A percentile compares a stretch with the other conserved stretches of the same genome.
Conservation (phyloP, 345 rosid species). For the Camelina laxa region DNA sequence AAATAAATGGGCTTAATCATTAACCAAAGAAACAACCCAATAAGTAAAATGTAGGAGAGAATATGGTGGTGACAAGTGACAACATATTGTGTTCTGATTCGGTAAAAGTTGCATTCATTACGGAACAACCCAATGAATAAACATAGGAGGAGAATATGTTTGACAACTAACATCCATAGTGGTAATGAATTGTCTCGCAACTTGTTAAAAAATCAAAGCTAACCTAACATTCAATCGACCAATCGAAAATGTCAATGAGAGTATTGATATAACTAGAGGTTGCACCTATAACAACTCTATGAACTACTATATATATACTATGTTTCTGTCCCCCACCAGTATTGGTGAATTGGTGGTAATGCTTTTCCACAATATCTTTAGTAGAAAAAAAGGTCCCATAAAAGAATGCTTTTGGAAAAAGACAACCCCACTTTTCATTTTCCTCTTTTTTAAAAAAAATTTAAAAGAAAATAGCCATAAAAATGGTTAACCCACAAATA, state of each 20-base stretch:
- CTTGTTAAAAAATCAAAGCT: background rate
- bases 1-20: background rate
- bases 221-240: background rate
- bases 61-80: constrained; percentile 16
- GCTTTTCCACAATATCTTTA: constrained; percentile 9
- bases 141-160: constrained; percentile 7
- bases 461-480: background rate
- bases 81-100: background rate
- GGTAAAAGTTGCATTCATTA: constrained; percentile 5
- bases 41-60: background rate
- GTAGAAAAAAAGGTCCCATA: background rate
- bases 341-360: constrained; percentile 8
- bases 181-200: background rate
- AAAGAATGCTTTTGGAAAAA: constrained; percentile 24
- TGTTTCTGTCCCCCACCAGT: constrained; percentile 31
- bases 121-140: constrained; percentile 2
- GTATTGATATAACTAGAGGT: background rate
- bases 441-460: too few species aligned
- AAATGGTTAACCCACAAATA: background rate
- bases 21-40: background rate
- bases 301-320: background rate
- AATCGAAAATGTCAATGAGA: constrained; percentile 20
- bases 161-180: constrained; percentile 22
- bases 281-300: constrained; percentile 2
- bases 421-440: constrained; percentile 1